Conservation (phyloP, 768 basidiomycete species). For the Russula abietina region DNA sequence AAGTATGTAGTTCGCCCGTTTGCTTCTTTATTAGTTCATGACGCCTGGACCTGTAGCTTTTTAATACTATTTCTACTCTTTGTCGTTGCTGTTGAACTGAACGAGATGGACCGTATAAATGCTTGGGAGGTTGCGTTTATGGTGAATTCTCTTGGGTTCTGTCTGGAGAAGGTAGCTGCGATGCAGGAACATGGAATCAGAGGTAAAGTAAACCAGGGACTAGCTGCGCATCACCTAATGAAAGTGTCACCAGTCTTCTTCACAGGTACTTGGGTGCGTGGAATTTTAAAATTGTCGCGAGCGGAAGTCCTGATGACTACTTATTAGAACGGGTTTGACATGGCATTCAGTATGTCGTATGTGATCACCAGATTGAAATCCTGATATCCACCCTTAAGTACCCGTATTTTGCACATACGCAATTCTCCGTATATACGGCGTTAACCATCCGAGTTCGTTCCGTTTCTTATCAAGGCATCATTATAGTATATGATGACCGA, state of each 20-base stretch:
- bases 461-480: neutral
- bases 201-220: constrained; percentile 41
- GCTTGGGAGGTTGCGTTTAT: constrained; percentile 68
- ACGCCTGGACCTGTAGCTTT: constrained; percentile 46
- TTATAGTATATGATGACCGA: neutral
- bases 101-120: constrained; percentile 57
- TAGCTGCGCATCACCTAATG: neutral
- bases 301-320: constrained; percentile 10
- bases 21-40: neutral
- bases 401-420: constrained; percentile 75
- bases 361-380: neutral
- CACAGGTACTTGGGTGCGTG: constrained; percentile 73
- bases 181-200: constrained; percentile 94
- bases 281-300: neutral
- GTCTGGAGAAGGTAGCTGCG: constrained; percentile 86
- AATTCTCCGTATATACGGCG: constrained; percentile 69
- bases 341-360: constrained; percentile 65
- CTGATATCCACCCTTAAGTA: constrained; percentile 39
- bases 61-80: constrained; percentile 74
- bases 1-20: constrained; percentile 47
- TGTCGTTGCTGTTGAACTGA: constrained; percentile 72
- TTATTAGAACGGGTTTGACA: constrained; percentile 85
- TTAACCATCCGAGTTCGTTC: constrained; percentile 56
- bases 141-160: constrained; percentile 73
- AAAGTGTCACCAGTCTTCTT: constrained; percentile 53